Evolutionary conservation across 495 filamentous ascomycete species (phyloP), one percentile per base, ranked within the genome.

Genomic region (Filosporella fistucella): DNA sequence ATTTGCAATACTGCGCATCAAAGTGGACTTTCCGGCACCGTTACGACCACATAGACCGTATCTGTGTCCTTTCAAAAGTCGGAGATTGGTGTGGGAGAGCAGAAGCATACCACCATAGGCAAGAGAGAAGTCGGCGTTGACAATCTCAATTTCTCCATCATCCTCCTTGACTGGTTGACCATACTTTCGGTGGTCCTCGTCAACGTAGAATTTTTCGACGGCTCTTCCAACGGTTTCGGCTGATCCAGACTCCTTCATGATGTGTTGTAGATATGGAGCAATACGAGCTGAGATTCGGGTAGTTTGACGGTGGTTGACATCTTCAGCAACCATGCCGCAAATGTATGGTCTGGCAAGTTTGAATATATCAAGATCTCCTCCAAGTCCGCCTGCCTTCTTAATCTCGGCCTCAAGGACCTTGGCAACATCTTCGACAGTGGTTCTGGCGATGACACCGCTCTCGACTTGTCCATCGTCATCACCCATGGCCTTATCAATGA

Each of bases 81-180:
- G 85, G 5, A 99, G 79, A 59, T 96, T 97, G 44, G 93, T 97
- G 70, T 97, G 93, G 12, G 86, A 95, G 16, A 99, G 80, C 55
- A 99, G 74, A 53, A 99, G 85, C 91, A 96, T 97, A 62, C 94
- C 93, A 62, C 93, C 93, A 58, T 99, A 99, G 13, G 89, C 93
- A 12, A 99, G 77, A 14, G 93, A 99, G 73, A 99, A 99, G 62
- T 95, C 85, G 32, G 94, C 89, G 59, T 99, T 96, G 59, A 99
- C 93, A 58, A 99, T 96, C 63, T 96, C 93, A 25, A 86, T 74
- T 69, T 81, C 76, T 24, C 77, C 89, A 55, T 93, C 85, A 55
- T 95, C 86, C 47, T 86, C 86, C 64, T 88, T 89, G 51, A 86
- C 73, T 2, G 90, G 88, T 42, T 85, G 80, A 51, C 91, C 91